phyloP scores from a whole-genome alignment of 2,329 filamentous ascomycete genomes.

The Fusarium illudens region DNA sequence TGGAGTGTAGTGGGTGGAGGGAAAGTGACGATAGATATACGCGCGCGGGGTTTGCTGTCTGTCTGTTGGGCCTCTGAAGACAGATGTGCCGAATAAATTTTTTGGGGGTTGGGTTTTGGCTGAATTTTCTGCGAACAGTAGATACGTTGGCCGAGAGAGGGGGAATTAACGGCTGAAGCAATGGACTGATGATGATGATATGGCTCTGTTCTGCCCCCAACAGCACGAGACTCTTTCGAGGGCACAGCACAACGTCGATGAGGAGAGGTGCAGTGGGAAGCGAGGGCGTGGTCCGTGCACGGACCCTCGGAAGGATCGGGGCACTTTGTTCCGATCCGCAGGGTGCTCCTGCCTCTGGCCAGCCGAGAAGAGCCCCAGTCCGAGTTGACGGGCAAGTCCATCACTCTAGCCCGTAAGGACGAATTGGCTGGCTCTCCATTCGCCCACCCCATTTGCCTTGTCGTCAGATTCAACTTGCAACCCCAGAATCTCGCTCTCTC shows the following conservation, averaged over 20 bases:
- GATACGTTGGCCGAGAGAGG: conserved; percentile 5
- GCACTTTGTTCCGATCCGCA: conserved; percentile 36
- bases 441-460: conserved; percentile 34
- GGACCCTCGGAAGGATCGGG: conserved; percentile 31
- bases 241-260: conserved; percentile 18
- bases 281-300: conserved; percentile 32
- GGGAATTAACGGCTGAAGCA: conserved; percentile 17
- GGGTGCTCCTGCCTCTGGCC: background rate
- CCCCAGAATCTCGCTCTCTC: conserved; percentile 32
- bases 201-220: conserved; percentile 24
- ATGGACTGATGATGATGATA: conserved; percentile 17
- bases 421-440: conserved; percentile 45
- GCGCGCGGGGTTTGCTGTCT: background rate
- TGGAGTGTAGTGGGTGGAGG: conserved; percentile 25
- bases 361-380: conserved; percentile 11
- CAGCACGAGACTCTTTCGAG: conserved; percentile 16
- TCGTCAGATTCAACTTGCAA: conserved; percentile 42
- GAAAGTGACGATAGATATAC: conserved; percentile 26
- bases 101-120: background rate
- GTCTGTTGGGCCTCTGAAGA: background rate
- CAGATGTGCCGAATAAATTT: background rate
- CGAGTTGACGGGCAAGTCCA: conserved; percentile 14
- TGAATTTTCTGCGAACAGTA: background rate
- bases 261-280: conserved; percentile 24
- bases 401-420: conserved; percentile 24